phyloP scores from a whole-genome alignment of 2,329 filamentous ascomycete species.

The Plenodomus tracheiphilus region DNA sequence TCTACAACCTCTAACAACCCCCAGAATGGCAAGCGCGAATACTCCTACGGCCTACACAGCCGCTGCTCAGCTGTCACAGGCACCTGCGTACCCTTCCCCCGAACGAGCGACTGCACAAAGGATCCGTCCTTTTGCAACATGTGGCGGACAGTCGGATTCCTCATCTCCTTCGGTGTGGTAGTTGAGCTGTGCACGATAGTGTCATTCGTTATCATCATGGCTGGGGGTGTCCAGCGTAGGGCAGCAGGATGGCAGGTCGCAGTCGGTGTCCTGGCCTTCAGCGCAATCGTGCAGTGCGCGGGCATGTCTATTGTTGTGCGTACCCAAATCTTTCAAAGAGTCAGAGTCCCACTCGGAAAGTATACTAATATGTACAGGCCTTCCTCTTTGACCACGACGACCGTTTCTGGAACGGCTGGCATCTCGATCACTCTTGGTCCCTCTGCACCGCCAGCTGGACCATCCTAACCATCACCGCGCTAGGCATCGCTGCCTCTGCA shows the following conservation, averaged over 20 bases:
- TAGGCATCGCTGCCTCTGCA: constrained; percentile 67
- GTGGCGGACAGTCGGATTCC: constrained; percentile 86
- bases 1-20: constrained; percentile 3
- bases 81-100: constrained; percentile 68
- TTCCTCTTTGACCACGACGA: constrained; percentile 83
- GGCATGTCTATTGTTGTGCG: constrained; percentile 82
- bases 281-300: constrained; percentile 71
- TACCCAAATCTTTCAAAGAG: constrained; percentile 4
- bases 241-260: constrained; percentile 83
- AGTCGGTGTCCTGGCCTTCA: constrained; percentile 64
- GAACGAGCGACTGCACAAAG: constrained; percentile 66
- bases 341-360: background rate
- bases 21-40: constrained; percentile 40
- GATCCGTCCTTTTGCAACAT: constrained; percentile 82
- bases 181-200: constrained; percentile 80
- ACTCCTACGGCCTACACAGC: constrained; percentile 74
- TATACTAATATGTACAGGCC: constrained; percentile 56
- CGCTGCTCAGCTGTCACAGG: constrained; percentile 74
- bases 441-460: constrained; percentile 66
- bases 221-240: constrained; percentile 77
- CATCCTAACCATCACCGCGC: constrained; percentile 56
- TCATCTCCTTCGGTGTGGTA: constrained; percentile 84
- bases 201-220: constrained; percentile 74
- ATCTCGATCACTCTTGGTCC: constrained; percentile 76
- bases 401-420: constrained; percentile 82